Base-by-base conservation (phyloP, 2,329 filamentous ascomycete genomes). In the Alternaria burnsii region DNA sequence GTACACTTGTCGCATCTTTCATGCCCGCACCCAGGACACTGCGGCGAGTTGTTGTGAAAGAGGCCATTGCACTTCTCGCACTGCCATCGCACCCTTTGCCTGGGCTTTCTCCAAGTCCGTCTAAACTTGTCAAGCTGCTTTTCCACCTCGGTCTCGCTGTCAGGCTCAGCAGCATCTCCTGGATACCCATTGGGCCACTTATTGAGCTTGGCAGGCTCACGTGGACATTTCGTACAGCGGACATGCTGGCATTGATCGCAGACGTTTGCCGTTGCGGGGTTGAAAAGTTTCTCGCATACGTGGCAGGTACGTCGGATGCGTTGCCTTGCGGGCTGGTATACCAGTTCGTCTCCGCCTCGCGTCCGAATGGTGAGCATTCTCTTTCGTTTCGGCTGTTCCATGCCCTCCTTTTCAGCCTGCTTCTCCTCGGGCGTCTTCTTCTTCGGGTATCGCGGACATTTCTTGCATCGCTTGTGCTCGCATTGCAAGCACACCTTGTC, bases 141-240 rank as follows among this genome's bases (percentile, higher is more conserved):
- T 28, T 70, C 74, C 16, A 70, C 59, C 59, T 78, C 72, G 8
- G 68, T 76, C 16, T 76, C 74, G 24, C 75, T 76, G 42, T 76
- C 75, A 1, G 73, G 58, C 14, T 76, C 74, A 32, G 82, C 82
- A 68, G 82, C 82, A 68, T 92, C 89, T 42, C 89, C 88, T 5
- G 89, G 89, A 74, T 91, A 91, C 43, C 89, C 89, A 63, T 87
- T 85, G 0, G 89, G 89, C 75, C 89, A 91, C 71, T 89, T 90
- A 71, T 86, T 83, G 71, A 86, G 87, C 79, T 90, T 91, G 61
- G 88, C 82, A 85, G 92, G 92, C 71, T 93, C 89, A 69, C 92
- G 85, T 28, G 91, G 92, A 76, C 93, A 96, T 73, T 90, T 90
- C 40, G 88, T 91, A 82, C 93, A 97, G 55, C 92, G 88, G 52